Conservation (phyloP, 306 rosid genomes). For the Ammopiptanthus mongolicus region DNA sequence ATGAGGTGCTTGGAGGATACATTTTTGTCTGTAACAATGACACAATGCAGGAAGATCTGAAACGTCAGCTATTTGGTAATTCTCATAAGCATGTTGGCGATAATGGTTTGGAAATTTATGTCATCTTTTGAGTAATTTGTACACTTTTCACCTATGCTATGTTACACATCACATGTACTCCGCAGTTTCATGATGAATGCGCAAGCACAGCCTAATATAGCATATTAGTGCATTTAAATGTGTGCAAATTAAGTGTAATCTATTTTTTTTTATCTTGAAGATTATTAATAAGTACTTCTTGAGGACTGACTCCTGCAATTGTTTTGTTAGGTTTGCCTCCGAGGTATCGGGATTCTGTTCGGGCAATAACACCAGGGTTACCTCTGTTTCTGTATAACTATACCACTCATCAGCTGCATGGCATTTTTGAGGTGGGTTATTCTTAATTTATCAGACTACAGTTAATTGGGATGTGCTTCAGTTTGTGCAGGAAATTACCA, state of each 20-base stretch:
- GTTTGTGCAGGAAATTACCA: not conserved
- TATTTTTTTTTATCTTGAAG: not conserved
- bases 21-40: slow-evolving; percentile 97
- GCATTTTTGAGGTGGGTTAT: slow-evolving; percentile 82
- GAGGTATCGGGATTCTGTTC: slow-evolving; percentile 90
- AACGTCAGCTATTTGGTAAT: slow-evolving; percentile 91
- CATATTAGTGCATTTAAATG: not conserved
- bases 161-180: no score
- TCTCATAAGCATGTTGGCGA: not conserved
- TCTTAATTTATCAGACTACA: not conserved
- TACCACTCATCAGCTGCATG: slow-evolving; percentile 94
- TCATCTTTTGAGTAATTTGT: not conserved
- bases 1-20: slow-evolving; percentile 99
- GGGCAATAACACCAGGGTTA: slow-evolving; percentile 92
- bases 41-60: slow-evolving; percentile 98
- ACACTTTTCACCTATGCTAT: not conserved
- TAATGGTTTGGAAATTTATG: not conserved
- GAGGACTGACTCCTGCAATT: slow-evolving; percentile 12
- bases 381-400: slow-evolving; percentile 94
- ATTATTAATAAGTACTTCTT: not conserved
- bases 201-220: not conserved
- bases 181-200: not conserved
- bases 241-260: not conserved
- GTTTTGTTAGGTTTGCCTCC: slow-evolving; percentile 81
- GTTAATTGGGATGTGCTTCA: slow-evolving; percentile 7